Evolutionary conservation across 371 early-diverging fungal species (phyloP).

Genomic region (Chytridiales sp.): DNA sequence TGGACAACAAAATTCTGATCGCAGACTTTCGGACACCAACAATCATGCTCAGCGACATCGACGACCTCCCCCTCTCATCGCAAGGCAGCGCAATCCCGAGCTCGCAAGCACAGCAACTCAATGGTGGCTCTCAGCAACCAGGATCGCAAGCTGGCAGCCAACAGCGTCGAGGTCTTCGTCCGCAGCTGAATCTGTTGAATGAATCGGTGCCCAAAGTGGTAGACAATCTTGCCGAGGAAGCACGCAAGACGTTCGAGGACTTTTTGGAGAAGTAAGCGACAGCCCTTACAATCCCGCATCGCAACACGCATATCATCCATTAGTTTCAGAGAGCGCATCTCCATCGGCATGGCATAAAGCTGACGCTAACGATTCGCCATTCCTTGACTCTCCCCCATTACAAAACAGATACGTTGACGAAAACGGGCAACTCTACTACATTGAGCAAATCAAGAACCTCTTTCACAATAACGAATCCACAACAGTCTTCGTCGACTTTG

Average conservation of each 20-base stretch:
- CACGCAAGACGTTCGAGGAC: constrained; percentile 72
- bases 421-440: constrained; percentile 30
- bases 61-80: too few relatives aligned
- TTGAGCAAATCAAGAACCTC: constrained; percentile 42
- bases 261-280: constrained; percentile 68
- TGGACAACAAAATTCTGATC: too few relatives aligned
- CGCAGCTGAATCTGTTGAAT: constrained; percentile 20
- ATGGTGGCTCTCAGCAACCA: too few relatives aligned
- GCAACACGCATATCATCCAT: neutral
- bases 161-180: too few relatives aligned
- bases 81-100: too few relatives aligned
- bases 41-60: too few relatives aligned
- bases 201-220: constrained; percentile 61
- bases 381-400: constrained; percentile 9
- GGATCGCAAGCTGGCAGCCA: too few relatives aligned
- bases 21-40: too few relatives aligned
- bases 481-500: constrained; percentile 79
- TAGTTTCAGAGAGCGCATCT: too few relatives aligned
- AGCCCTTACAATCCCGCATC: neutral
- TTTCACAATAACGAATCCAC: constrained; percentile 18
- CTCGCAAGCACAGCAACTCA: too few relatives aligned
- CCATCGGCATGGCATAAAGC: too few relatives aligned
- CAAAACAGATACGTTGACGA: constrained; percentile 4
- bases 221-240: constrained; percentile 76
- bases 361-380: too few relatives aligned